Conservation (phyloP, 768 basidiomycete species). For the Solioccasus polychromus region DNA sequence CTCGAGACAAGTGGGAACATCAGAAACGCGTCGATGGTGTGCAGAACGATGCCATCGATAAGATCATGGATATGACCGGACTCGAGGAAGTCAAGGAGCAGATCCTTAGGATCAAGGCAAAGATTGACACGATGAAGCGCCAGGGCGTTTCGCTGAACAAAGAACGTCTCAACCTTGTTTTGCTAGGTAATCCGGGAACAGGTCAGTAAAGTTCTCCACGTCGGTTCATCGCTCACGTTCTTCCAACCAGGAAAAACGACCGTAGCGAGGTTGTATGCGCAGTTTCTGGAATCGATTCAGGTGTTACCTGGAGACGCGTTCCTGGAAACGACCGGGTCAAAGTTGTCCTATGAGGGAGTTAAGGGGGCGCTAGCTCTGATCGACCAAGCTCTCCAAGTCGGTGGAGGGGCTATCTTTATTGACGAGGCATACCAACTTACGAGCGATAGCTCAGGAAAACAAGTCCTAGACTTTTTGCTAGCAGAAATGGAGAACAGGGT, state of each 20-base stretch:
- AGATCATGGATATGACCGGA: conserved; percentile 68
- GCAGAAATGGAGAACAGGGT: conserved; percentile 75
- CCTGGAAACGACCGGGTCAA: conserved; percentile 62
- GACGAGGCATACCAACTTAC: conserved; percentile 76
- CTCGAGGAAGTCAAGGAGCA: conserved; percentile 63
- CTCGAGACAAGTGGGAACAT: conserved; percentile 51
- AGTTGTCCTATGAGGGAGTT: conserved; percentile 58
- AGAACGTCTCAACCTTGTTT: conserved; percentile 58
- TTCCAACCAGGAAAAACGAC: conserved; percentile 74
- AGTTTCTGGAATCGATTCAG: conserved; percentile 55
- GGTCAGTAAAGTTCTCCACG: conserved; percentile 38
- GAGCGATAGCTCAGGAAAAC: conserved; percentile 45
- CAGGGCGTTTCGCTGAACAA: conserved; percentile 50
- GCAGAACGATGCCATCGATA: conserved; percentile 51
- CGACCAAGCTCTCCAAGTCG: conserved; percentile 46
- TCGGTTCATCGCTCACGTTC: background rate
- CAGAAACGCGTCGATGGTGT: conserved; percentile 56
- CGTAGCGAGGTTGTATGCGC: conserved; percentile 61
- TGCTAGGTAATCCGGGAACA: conserved; percentile 74
- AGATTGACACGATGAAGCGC: conserved; percentile 50
- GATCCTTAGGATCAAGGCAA: conserved; percentile 56
- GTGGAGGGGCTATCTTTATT: conserved; percentile 67
- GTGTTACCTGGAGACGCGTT: conserved; percentile 55
- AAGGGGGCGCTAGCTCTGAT: conserved; percentile 49
- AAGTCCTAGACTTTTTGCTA: conserved; percentile 67